These are phyloP conservation scores for Botrytis hyacinthi DNA, from an alignment of 2,329 filamentous ascomycete genomes.

Conservation along the genomic window DNA sequence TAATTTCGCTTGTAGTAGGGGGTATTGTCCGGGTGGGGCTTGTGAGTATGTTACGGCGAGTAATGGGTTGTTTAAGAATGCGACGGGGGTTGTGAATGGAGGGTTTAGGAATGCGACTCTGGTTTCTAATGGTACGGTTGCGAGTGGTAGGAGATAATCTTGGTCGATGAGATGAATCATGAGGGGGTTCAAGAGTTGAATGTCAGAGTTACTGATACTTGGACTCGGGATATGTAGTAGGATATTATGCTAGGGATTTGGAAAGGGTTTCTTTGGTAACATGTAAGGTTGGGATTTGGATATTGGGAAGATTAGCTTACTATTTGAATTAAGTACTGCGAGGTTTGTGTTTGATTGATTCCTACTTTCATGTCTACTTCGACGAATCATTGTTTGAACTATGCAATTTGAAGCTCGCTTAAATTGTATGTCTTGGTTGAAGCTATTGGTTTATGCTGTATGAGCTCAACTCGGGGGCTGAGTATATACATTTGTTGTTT, in stretches of 20 bases:
- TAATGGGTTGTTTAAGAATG: background rate
- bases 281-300: background rate
- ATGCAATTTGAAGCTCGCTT: background rate
- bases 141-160: background rate
- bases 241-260: background rate
- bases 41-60: constrained; percentile 14
- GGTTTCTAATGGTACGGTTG: background rate
- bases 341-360: background rate
- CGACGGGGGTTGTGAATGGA: background rate
- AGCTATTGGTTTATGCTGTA: background rate
- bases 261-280: background rate
- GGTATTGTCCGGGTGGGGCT: constrained; percentile 27
- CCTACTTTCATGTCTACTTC: background rate
- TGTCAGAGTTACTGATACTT: background rate
- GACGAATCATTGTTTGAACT: background rate
- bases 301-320: background rate
- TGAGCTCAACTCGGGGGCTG: background rate
- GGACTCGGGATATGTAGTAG: background rate
- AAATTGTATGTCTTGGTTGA: rapidly evolving
- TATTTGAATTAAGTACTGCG: background rate
- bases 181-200: background rate
- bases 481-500: background rate
- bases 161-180: background rate
- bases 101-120: background rate
- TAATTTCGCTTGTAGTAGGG: background rate